Evolutionary conservation across 2,329 filamentous ascomycete genomes (phyloP), one percentile per base, ranked within the genome.

Genomic region (Stachybotrys elegans): DNA sequence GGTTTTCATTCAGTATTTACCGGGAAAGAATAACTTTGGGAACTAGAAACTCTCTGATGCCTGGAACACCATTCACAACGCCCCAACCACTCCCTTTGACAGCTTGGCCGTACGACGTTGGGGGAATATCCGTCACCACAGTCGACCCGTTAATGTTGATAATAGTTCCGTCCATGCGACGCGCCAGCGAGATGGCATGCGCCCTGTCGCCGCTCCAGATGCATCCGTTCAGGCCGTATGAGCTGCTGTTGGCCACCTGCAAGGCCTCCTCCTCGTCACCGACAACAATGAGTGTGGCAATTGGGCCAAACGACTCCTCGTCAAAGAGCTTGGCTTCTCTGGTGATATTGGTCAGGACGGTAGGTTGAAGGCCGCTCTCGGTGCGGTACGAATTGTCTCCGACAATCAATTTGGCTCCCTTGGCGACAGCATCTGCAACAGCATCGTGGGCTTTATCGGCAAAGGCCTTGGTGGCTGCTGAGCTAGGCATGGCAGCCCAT

Each of bases 151-250:
- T n/a, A n/a, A n/a, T n/a, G n/a, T n/a, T n/a, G n/a, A n/a, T n/a
- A n/a, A n/a, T n/a, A n/a, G n/a, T n/a, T n/a, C n/a, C n/a, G n/a
- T n/a, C n/a, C n/a, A n/a, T n/a, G n/a, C n/a, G n/a, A n/a, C n/a
- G n/a, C n/a, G n/a, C n/a, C n/a, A n/a, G n/a, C n/a, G n/a, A n/a
- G n/a, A n/a, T n/a, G n/a, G n/a, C n/a, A n/a, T n/a, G n/a, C n/a
- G n/a, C n/a, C n/a, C n/a, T n/a, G n/a, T n/a, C n/a, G n/a, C n/a
- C n/a, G n/a, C n/a, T n/a, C n/a, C n/a, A n/a, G n/a, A n/a, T n/a
- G n/a, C n/a, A n/a, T n/a, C n/a, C n/a, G n/a, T n/a, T n/a, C 2
- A 92, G 75, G 2, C 87, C 87, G 57, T 88, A 91, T 43, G 87
- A 83, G 3, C 83, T 87, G 53, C 90, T 83, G 57, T 92, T 92